These are phyloP conservation scores for Magnolia officinalis DNA, from an alignment of 164 flowering plant species.

Conservation along the genomic window DNA sequence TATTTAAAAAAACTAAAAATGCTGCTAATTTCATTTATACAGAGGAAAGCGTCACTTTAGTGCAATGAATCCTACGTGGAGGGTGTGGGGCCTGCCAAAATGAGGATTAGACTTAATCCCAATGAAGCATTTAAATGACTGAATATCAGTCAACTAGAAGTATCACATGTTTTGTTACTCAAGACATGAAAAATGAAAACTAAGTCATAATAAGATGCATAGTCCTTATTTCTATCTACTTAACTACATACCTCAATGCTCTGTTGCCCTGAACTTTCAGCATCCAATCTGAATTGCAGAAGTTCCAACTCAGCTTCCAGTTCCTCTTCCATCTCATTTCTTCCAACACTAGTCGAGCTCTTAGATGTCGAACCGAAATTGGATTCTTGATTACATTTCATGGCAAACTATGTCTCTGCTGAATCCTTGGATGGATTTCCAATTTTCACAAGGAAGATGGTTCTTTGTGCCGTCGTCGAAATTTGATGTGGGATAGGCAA, in stretches of 20 bases:
- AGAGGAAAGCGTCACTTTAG: too few species aligned
- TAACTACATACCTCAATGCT: constrained; percentile 26
- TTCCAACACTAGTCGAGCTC: constrained; percentile 21
- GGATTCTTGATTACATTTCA: constrained; percentile 5
- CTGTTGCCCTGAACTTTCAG: constrained; percentile 24
- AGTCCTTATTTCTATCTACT: too few species aligned
- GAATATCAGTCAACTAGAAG: too few species aligned
- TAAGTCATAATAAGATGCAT: too few species aligned
- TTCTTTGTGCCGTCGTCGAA: constrained; percentile 8
- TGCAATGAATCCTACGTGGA: too few species aligned
- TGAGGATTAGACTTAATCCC: too few species aligned
- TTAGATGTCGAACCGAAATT: not conserved
- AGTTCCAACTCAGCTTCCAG: constrained; percentile 61
- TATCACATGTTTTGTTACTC: too few species aligned
- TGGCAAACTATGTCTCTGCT: constrained; percentile 1
- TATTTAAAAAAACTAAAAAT: too few species aligned
- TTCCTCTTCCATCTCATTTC: constrained; percentile 54
- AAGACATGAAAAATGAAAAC: too few species aligned
- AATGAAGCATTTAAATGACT: too few species aligned
- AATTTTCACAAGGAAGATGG: constrained; percentile 14
- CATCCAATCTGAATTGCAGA: constrained; percentile 44
- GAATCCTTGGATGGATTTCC: constrained; percentile 5
- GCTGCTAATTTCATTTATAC: too few species aligned
- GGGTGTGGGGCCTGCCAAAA: too few species aligned
- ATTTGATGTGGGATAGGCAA: constrained; percentile 19